These are phyloP conservation scores for Oleoguttula mirabilis DNA, from an alignment of 495 filamentous ascomycete genomes.

Conservation along the genomic window DNA sequence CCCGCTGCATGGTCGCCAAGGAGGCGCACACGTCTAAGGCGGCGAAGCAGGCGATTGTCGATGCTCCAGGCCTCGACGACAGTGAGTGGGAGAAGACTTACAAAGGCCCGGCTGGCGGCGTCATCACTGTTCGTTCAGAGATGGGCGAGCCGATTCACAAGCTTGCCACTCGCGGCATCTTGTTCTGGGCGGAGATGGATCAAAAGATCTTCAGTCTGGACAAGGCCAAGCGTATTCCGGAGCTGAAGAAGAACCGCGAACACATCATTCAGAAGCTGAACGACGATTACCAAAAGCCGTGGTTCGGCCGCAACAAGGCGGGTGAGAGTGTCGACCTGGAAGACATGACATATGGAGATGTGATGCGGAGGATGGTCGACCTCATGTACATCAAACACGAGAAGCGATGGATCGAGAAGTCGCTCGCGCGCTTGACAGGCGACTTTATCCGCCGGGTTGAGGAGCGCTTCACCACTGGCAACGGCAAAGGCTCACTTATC, in stretches of 20 bases:
- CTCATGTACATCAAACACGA: conserved; percentile 94
- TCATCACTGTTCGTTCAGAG: conserved; percentile 94
- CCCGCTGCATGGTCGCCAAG: conserved; percentile 88
- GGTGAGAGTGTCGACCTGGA: conserved; percentile 84
- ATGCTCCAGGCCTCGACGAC: conserved; percentile 80
- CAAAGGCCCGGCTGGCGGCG: conserved; percentile 78
- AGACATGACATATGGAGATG: conserved; percentile 95
- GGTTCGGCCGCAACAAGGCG: conserved; percentile 83
- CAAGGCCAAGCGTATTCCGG: conserved; percentile 82
- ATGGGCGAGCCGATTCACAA: conserved; percentile 99
- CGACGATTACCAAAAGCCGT: conserved; percentile 96
- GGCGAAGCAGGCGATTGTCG: conserved; percentile 89
- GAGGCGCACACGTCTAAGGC: conserved; percentile 87
- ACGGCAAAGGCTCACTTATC: conserved; percentile 61
- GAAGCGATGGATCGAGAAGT: conserved; percentile 83
- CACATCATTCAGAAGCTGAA: conserved; percentile 98
- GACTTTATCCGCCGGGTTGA: conserved; percentile 95
- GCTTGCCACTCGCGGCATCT: conserved; percentile 84
- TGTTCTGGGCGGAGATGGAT: conserved; percentile 97
- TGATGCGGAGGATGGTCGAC: conserved; percentile 86
- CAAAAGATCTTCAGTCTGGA: conserved; percentile 93
- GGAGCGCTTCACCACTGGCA: conserved; percentile 65
- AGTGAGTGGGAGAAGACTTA: conserved; percentile 94
- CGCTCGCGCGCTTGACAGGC: conserved; percentile 66
- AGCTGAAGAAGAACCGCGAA: conserved; percentile 81